Base-by-base conservation (phyloP, 2,329 filamentous ascomycete genomes). In the Microcyclosporella mali region DNA sequence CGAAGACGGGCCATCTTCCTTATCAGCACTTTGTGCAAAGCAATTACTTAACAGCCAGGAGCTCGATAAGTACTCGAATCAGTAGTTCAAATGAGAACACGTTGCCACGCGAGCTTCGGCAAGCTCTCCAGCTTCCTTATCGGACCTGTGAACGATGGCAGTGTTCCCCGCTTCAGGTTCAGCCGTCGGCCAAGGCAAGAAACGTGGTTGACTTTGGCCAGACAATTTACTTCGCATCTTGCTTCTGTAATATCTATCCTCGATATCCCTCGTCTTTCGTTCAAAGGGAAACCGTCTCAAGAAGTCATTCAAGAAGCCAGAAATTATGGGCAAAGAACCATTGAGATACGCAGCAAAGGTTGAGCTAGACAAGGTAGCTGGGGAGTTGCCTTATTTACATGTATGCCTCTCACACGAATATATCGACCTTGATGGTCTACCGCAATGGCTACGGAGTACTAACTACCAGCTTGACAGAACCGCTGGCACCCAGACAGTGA, bases 401-500 rank as follows among this genome's bases (percentile, higher is more conserved):
- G 43, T 56, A 47, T 37, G 49, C 39, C 8, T 51, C 36, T 4
- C 30, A 39, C 29, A 43, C 34, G 32, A 49, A 39, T 50, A 47
- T 33, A 17, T 15, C 11, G 33, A 41, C 43, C 43, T 42, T 40
- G 37, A 39, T 45, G 30, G 38, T 21, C 29, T 37, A 12, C 21
- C 30, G 12, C 27, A 33, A 39, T 33, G 33, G 21, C 46, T n/a
- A n/a, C n/a, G n/a, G n/a, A n/a, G n/a, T n/a, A n/a, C n/a, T 49
- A 46, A 47, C 21, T 28, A 31, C 6, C 11, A n/a, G 43, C n/a
- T 6, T 30, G 17, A 31, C 15, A 88, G 84, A 95, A 95, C 59
- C 76, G 88, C 63, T 95, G 88, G 89, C 89, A 95, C 60, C 89
- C 89, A 28, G 88, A 94, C 52, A 83, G 86, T 88, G 73, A 40